A percentile compares a stretch with the other conserved stretches of the same genome.
phyloP scores from a whole-genome alignment of 2,329 filamentous ascomycete species.

The Piedraia hortae region DNA sequence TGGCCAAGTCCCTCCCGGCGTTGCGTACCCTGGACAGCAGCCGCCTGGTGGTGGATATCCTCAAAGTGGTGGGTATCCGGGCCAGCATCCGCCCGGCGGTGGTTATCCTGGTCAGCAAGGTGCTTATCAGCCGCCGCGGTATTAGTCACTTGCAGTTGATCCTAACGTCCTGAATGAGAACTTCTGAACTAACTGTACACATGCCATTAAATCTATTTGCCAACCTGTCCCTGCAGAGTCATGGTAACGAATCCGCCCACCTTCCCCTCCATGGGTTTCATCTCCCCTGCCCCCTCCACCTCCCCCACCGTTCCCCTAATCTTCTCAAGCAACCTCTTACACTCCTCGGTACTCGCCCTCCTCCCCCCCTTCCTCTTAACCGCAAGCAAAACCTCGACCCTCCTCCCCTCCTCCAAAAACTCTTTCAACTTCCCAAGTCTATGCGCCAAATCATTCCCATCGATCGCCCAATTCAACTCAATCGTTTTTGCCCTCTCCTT shows the following conservation, averaged over 20 bases:
- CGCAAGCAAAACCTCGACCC: conserved; percentile 45
- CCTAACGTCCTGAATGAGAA: too few species aligned
- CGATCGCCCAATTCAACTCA: conserved; percentile 80
- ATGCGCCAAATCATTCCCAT: conserved; percentile 43
- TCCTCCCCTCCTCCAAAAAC: conserved; percentile 48
- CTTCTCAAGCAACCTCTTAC: conserved; percentile 26
- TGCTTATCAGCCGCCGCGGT: too few species aligned
- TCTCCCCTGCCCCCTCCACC: conserved; percentile 19
- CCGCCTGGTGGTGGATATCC: too few species aligned
- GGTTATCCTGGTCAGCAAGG: too few species aligned
- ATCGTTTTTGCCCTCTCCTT: conserved; percentile 36
- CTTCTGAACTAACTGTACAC: too few species aligned
- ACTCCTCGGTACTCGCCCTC: conserved; percentile 32
- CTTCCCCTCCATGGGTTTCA: conserved; percentile 19
- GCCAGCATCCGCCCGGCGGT: too few species aligned
- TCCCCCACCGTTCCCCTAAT: conserved; percentile 21
- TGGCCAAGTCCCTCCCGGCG: too few species aligned
- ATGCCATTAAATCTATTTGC: too few species aligned
- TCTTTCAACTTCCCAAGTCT: conserved; percentile 35
- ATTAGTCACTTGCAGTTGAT: too few species aligned
- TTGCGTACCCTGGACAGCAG: too few species aligned
- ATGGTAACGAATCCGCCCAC: conserved; percentile 19
- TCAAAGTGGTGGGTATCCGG: too few species aligned
- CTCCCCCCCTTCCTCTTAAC: conserved; percentile 37
- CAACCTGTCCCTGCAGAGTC: conserved; percentile 16